Evolutionary conservation across 2,329 filamentous ascomycete species (phyloP).

Genomic region (Epichloe hybrida): DNA sequence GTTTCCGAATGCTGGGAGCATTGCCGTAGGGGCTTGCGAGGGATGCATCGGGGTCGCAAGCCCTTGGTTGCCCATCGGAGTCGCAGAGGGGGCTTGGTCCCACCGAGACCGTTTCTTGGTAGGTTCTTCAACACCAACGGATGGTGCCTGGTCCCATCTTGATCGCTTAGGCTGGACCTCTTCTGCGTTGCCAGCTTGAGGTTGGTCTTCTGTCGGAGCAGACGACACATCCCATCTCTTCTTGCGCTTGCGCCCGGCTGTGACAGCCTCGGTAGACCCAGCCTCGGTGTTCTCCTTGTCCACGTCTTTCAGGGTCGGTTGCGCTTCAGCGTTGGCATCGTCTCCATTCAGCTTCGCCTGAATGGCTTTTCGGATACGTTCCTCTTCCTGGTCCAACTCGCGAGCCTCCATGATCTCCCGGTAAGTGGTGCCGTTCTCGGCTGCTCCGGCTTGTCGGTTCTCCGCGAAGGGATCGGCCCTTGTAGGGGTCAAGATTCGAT

Average conservation of each 20-base stretch:
- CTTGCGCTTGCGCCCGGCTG: slow-evolving; percentile 66
- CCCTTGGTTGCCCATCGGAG: slow-evolving; percentile 59
- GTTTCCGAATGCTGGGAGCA: slow-evolving; percentile 57
- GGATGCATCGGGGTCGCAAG: slow-evolving; percentile 67
- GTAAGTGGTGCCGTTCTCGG: slow-evolving; percentile 67
- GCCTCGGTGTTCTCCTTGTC: slow-evolving; percentile 63
- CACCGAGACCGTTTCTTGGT: slow-evolving; percentile 73
- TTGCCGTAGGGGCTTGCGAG: slow-evolving; percentile 37
- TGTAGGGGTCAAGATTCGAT: slow-evolving; percentile 74
- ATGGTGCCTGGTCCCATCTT: slow-evolving; percentile 76
- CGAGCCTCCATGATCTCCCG: slow-evolving; percentile 81
- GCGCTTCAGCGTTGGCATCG: slow-evolving; percentile 49
- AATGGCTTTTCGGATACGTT: slow-evolving; percentile 68
- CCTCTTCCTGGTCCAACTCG: slow-evolving; percentile 87
- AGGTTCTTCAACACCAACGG: slow-evolving; percentile 40
- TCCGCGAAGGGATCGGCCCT: slow-evolving; percentile 75
- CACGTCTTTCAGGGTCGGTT: slow-evolving; percentile 60
- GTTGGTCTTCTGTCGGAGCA: slow-evolving; percentile 38
- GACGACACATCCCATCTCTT: slow-evolving; percentile 82
- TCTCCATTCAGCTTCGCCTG: slow-evolving; percentile 54
- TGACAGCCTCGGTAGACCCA: slow-evolving; percentile 50
- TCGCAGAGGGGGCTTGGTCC: slow-evolving; percentile 79
- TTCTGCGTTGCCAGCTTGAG: slow-evolving; percentile 32
- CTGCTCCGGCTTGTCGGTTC: slow-evolving; percentile 53
- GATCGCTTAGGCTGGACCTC: slow-evolving; percentile 60